Evolutionary conservation across 2,329 filamentous ascomycete species (phyloP).

Genomic region (Curvularia lunata): DNA sequence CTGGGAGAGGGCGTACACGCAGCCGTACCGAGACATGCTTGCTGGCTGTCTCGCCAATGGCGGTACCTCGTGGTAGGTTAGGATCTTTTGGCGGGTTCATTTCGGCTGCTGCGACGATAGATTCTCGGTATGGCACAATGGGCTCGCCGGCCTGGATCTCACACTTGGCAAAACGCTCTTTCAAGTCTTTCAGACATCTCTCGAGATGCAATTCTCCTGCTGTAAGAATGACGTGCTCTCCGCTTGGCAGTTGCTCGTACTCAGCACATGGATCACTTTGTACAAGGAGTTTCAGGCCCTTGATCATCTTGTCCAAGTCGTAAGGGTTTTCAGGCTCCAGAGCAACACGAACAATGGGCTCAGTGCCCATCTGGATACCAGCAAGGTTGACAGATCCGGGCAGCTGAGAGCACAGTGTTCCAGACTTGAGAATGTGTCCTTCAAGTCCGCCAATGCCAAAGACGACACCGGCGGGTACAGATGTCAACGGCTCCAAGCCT

Average conservation of each 20-base stretch:
- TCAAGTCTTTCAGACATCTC: constrained; percentile 88
- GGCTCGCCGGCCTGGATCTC: constrained; percentile 93
- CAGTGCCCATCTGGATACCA: constrained; percentile 78
- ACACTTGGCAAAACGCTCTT: constrained; percentile 90
- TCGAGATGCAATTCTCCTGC: constrained; percentile 95
- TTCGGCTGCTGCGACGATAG: constrained; percentile 83
- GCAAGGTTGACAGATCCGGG: constrained; percentile 90
- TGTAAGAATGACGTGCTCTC: constrained; percentile 93
- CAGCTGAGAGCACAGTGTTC: constrained; percentile 86
- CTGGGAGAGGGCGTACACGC: constrained; percentile 78
- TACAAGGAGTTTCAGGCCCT: constrained; percentile 82
- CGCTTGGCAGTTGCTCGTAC: constrained; percentile 90
- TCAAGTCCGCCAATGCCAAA: constrained; percentile 94
- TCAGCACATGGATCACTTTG: constrained; percentile 95
- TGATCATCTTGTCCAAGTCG: constrained; percentile 94
- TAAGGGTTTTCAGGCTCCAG: constrained; percentile 91
- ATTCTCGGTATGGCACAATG: constrained; percentile 95
- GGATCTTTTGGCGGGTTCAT: constrained; percentile 90
- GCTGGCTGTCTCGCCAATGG: constrained; percentile 77
- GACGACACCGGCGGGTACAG: constrained; percentile 90
- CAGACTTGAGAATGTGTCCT: constrained; percentile 93
- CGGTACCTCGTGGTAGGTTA: constrained; percentile 81
- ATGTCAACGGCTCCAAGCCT: constrained; percentile 78
- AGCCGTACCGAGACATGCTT: constrained; percentile 83
- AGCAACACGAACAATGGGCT: constrained; percentile 93